Conservation (phyloP, 2,329 filamentous ascomycete genomes). For the Clonostachys solani region DNA sequence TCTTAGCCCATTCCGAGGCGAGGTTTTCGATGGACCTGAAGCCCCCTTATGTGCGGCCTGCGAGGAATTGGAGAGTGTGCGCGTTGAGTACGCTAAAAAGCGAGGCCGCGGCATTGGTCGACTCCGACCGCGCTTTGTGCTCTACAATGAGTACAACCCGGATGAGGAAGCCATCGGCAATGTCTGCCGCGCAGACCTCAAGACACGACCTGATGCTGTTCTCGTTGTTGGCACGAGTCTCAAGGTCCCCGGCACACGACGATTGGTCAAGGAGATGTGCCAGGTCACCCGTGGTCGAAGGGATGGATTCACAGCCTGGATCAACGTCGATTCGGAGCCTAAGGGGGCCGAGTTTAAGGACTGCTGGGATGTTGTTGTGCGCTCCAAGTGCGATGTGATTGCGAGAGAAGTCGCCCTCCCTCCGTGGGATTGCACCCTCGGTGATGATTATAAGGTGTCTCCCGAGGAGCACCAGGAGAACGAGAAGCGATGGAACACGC, state of each 20-base stretch:
- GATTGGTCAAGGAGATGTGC: slow-evolving; percentile 89
- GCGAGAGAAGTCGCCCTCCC: slow-evolving; percentile 66
- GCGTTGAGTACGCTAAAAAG: slow-evolving; percentile 73
- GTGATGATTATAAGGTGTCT: slow-evolving; percentile 42
- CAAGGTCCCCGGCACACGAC: slow-evolving; percentile 88
- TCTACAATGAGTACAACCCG: slow-evolving; percentile 97
- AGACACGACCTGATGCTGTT: slow-evolving; percentile 81
- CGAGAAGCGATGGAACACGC: slow-evolving; percentile 28
- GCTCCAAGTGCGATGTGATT: slow-evolving; percentile 83
- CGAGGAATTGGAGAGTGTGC: slow-evolving; percentile 68
- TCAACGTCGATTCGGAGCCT: slow-evolving; percentile 86
- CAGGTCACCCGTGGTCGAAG: slow-evolving; percentile 75
- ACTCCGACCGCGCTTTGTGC: slow-evolving; percentile 85
- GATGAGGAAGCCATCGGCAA: slow-evolving; percentile 95
- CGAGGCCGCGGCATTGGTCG: slow-evolving; percentile 91
- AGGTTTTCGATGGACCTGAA: slow-evolving; percentile 78
- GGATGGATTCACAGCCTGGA: slow-evolving; percentile 88
- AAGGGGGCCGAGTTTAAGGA: slow-evolving; percentile 81
- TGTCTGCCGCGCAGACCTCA: slow-evolving; percentile 81
- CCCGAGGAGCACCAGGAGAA: slow-evolving; percentile 35
- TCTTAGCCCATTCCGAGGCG: slow-evolving; percentile 70
- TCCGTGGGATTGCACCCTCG: slow-evolving; percentile 51
- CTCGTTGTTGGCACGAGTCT: slow-evolving; percentile 94
- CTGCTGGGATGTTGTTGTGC: slow-evolving; percentile 88
- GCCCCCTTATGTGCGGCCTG: slow-evolving; percentile 78